Percentiles rank a stretch among this genome's conserved stretches.
These are phyloP conservation scores for Eucalyptus cloeziana DNA, from an alignment of 345 rosid species.

Conservation along the genomic window DNA sequence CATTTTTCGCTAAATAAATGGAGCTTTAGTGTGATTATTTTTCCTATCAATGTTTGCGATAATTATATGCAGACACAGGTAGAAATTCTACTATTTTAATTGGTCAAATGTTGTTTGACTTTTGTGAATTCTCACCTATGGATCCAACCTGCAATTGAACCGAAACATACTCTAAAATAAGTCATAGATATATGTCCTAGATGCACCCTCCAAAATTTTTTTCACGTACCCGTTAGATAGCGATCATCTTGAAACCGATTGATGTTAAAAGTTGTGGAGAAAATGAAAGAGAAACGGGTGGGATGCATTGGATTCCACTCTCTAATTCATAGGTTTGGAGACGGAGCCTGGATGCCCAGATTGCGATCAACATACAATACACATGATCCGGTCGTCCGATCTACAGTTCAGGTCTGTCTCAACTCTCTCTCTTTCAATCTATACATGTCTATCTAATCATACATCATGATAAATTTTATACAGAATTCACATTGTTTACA, in stretches of 20 bases:
- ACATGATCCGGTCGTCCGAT: slow-evolving; percentile 49
- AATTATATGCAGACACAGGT: not conserved
- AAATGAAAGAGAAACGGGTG: not conserved
- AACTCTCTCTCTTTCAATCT: not conserved
- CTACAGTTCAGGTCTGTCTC: slow-evolving; percentile 26
- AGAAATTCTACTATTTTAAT: not conserved
- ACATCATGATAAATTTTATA: not conserved
- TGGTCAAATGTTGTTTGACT: not conserved
- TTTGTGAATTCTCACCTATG: not conserved
- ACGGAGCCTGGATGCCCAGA: slow-evolving; percentile 36
- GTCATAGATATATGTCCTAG: not conserved
- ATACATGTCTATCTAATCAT: not conserved
- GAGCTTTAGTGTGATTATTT: not conserved
- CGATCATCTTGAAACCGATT: not conserved
- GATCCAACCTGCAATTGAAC: not conserved
- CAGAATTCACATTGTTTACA: not conserved
- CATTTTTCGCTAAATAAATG: fast-evolving
- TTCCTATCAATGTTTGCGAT: not conserved
- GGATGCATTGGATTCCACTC: not conserved
- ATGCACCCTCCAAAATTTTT: not conserved
- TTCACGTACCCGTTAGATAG: not conserved
- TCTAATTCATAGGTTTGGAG: slow-evolving; percentile 16
- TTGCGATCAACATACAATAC: slow-evolving; percentile 30
- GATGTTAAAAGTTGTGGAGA: not conserved
- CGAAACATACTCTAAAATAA: not conserved